These are phyloP conservation scores for Vaccinium macrocarpon DNA, from an alignment of 148 eudicot genomes.

Conservation along the genomic window DNA sequence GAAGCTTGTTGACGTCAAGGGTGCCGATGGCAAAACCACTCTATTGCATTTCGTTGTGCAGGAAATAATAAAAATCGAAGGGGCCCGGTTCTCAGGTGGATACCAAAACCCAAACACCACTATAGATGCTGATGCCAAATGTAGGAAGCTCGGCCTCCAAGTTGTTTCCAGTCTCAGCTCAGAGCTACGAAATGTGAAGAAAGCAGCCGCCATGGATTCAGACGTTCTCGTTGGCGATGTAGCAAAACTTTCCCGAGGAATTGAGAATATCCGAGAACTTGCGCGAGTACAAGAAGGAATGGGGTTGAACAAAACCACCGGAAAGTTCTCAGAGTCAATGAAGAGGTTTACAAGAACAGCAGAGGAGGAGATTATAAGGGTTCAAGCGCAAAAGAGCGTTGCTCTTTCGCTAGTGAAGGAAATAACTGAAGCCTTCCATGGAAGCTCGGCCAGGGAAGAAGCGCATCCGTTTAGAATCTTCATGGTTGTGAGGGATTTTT, in stretches of 20 bases:
- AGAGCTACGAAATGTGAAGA: slow-evolving; percentile 78
- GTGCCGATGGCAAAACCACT: slow-evolving; percentile 93
- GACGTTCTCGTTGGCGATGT: slow-evolving; percentile 72
- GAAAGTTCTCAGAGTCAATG: slow-evolving; percentile 67
- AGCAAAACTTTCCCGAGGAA: slow-evolving; percentile 60
- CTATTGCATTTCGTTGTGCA: slow-evolving; percentile 94
- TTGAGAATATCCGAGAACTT: slow-evolving; percentile 55
- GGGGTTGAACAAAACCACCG: slow-evolving; percentile 27
- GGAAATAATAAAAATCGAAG: slow-evolving; percentile 78
- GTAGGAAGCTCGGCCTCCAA: slow-evolving; percentile 78
- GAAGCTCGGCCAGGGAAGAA: slow-evolving; percentile 94
- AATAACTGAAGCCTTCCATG: slow-evolving; percentile 94
- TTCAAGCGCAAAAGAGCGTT: slow-evolving; percentile 85
- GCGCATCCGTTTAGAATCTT: slow-evolving; percentile 96
- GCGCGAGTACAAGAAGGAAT: slow-evolving; percentile 40
- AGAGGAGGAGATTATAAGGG: slow-evolving; percentile 66
- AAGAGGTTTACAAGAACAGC: slow-evolving; percentile 62
- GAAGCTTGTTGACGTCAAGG: slow-evolving; percentile 89
- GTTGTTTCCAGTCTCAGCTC: slow-evolving; percentile 70
- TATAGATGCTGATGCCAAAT: slow-evolving; percentile 57
- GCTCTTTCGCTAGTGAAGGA: slow-evolving; percentile 89
- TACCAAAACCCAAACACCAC: slow-evolving; percentile 27
- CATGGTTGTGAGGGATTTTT: slow-evolving; percentile 85
- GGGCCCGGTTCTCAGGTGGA: slow-evolving; percentile 55
- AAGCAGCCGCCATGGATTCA: slow-evolving; percentile 93